These are phyloP conservation scores for Boletales sp. DNA, from an alignment of 768 basidiomycete species.

Conservation along the genomic window DNA sequence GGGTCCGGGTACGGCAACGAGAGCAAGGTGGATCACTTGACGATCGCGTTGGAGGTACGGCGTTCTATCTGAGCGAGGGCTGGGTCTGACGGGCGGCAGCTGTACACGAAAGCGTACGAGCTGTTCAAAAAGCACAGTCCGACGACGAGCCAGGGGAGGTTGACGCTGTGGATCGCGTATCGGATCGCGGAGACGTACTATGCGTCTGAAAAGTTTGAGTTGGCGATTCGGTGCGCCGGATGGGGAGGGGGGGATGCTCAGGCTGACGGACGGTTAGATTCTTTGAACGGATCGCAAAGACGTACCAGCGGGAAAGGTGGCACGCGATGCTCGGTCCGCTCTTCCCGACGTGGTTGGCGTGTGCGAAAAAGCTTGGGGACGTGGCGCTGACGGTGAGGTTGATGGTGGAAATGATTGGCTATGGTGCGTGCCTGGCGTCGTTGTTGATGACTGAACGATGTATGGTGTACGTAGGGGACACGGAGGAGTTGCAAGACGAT, in stretches of 20 bases:
- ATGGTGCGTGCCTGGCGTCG: constrained; percentile 45
- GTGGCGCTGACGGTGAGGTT: constrained; percentile 72
- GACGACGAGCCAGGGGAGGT: constrained; percentile 58
- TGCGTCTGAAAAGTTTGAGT: constrained; percentile 74
- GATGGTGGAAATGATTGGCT: constrained; percentile 79
- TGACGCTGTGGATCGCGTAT: constrained; percentile 88
- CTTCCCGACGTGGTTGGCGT: constrained; percentile 76
- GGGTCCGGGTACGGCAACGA: constrained; percentile 77
- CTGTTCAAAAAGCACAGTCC: constrained; percentile 78
- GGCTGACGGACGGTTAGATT: constrained; percentile 42
- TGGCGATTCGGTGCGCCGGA: constrained; percentile 69
- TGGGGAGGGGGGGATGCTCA: no score
- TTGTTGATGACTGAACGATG: background rate
- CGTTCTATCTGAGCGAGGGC: background rate
- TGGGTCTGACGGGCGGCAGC: constrained; percentile 38
- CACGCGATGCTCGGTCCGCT: constrained; percentile 67
- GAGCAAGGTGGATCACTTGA: constrained; percentile 86
- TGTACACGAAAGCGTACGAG: constrained; percentile 94
- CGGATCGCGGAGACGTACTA: constrained; percentile 87
- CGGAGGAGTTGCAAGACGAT: constrained; percentile 65
- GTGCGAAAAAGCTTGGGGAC: constrained; percentile 74
- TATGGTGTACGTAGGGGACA: constrained; percentile 33
- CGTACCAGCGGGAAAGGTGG: constrained; percentile 88
- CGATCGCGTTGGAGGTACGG: constrained; percentile 74
- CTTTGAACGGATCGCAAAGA: constrained; percentile 88